A percentile compares a stretch with the other conserved stretches of the same genome.
Evolutionary conservation across 2,329 filamentous ascomycete genomes (phyloP).

Genomic region (Pseudopithomyces maydicus): DNA sequence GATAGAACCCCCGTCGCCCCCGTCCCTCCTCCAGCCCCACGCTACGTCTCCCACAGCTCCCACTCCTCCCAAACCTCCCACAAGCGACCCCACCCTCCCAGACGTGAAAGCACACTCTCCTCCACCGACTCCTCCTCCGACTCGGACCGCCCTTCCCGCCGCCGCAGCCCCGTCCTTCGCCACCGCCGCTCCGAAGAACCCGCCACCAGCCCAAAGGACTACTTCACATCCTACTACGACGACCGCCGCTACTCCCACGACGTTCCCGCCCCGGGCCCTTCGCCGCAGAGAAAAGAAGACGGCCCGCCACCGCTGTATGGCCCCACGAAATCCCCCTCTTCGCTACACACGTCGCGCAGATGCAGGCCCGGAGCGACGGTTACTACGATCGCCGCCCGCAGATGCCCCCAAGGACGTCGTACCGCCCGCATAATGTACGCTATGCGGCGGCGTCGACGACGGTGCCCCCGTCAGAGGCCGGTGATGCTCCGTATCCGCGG

Average conservation of each 20-base stretch:
- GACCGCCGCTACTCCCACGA: constrained; percentile 34
- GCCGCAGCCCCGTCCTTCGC: constrained; percentile 39
- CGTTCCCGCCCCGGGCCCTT: constrained; percentile 9
- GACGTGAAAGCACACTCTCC: constrained; percentile 41
- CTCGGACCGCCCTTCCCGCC: constrained; percentile 31
- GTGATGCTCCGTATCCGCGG: constrained; percentile 27
- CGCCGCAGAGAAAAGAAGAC: constrained; percentile 14
- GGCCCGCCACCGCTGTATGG: constrained; percentile 44
- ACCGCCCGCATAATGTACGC: constrained; percentile 29
- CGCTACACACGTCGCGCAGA: constrained; percentile 51
- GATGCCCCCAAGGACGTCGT: constrained; percentile 31
- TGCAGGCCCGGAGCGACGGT: constrained; percentile 33
- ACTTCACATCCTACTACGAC: constrained; percentile 44
- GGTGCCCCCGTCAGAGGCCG: too few relatives aligned
- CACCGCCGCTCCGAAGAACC: constrained; percentile 51
- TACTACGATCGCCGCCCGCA: constrained; percentile 37
- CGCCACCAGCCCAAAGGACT: constrained; percentile 44
- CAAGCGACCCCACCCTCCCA: constrained; percentile 38
- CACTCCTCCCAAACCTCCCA: constrained; percentile 14
- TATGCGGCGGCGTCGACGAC: constrained; percentile 22
- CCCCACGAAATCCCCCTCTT: constrained; percentile 54
- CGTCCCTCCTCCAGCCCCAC: constrained; percentile 23
- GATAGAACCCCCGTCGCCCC: constrained; percentile 33
- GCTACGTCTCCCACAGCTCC: constrained; percentile 16
- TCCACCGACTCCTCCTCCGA: constrained; percentile 40